Base-by-base conservation (phyloP, 179 eudicot species). In the Camellia oleifera region DNA sequence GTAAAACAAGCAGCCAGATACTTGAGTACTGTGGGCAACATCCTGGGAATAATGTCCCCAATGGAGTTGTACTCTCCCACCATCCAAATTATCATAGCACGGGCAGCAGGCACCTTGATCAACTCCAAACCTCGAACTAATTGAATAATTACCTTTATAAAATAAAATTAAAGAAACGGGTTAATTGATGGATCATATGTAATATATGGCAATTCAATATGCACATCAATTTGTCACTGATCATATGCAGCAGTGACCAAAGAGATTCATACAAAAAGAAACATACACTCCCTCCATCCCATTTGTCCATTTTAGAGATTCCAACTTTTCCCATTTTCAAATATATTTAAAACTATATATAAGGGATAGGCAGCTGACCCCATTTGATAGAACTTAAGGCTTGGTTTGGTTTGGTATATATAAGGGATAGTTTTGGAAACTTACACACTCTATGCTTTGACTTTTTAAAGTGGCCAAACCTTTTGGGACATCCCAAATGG, bases 11-110 rank as follows among this genome's bases (percentile, higher is more conserved):
- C 75, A 79, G 93, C 97, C 74, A 96, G 92, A 81, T 94, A 96
- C 87, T 85, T 88, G 62, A 96, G 90, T 72, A 92, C 84, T 57
- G 86, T 81, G 63, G 90, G 86, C 78, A 91, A 82, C 88, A 92
- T 87, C 85, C 79, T 89, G 72, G 96, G 90, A 76, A 92, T 88
- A 72, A 88, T 87, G 70, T 79, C 82, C 64, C 99, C 99, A 46
- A 88, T 54, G 72, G 89, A 85, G 85, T 82, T 87, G 88, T 94
- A 94, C 83, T 96, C 98, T 42, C 99, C 99, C 81, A 91, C 85
- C 88, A 96, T 88, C 97, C 97, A 91, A 71, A 92, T 82, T 81
- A 94, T 80, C 79, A 90, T 81, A 77, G 98, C 92, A 74, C 99
- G 94, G 77, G 95, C 99, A 48, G 91, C 87, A 78, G 99, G 94